Conservation (phyloP, 2,329 filamentous ascomycete species). For the Epichloe festucae region DNA sequence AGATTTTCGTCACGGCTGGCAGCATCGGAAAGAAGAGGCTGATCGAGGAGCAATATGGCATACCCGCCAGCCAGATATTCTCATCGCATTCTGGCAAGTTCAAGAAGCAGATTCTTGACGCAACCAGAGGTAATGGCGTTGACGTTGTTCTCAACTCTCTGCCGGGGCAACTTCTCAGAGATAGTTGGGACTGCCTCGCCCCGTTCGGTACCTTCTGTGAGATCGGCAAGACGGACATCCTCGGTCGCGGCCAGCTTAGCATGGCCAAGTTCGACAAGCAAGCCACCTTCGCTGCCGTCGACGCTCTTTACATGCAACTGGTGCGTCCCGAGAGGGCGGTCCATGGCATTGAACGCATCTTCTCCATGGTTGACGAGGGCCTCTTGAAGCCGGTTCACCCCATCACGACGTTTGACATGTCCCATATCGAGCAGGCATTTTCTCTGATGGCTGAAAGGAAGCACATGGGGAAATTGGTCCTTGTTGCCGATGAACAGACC, state of each 20-base stretch:
- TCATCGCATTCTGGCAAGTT: slow-evolving; percentile 1
- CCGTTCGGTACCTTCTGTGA: slow-evolving; percentile 34
- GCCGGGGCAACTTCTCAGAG: slow-evolving; percentile 25
- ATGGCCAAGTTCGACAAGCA: slow-evolving; percentile 27
- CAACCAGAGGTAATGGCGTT: slow-evolving; percentile 40
- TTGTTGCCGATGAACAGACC: not conserved
- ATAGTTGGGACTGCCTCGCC: slow-evolving; percentile 30
- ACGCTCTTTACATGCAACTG: slow-evolving; percentile 26
- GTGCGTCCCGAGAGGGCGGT: slow-evolving; percentile 26
- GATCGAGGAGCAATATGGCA: slow-evolving; percentile 22
- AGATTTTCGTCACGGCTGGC: slow-evolving; percentile 29
- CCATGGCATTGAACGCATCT: slow-evolving; percentile 19
- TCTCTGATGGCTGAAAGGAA: not conserved
- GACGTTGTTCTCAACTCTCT: slow-evolving; percentile 52
- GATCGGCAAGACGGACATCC: slow-evolving; percentile 25
- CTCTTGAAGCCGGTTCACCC: slow-evolving; percentile 14
- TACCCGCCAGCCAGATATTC: slow-evolving; percentile 20
- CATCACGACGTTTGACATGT: not conserved
- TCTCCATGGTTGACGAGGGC: slow-evolving; percentile 20
- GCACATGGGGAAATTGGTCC: not conserved
- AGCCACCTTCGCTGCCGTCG: slow-evolving; percentile 28
- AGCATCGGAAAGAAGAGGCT: slow-evolving; percentile 22
- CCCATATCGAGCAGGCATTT: slow-evolving; percentile 10
- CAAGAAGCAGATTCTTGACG: not conserved
- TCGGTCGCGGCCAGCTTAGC: slow-evolving; percentile 28